Base-by-base conservation (phyloP, 371 early-diverging fungal species). In the Mucor irregularis region DNA sequence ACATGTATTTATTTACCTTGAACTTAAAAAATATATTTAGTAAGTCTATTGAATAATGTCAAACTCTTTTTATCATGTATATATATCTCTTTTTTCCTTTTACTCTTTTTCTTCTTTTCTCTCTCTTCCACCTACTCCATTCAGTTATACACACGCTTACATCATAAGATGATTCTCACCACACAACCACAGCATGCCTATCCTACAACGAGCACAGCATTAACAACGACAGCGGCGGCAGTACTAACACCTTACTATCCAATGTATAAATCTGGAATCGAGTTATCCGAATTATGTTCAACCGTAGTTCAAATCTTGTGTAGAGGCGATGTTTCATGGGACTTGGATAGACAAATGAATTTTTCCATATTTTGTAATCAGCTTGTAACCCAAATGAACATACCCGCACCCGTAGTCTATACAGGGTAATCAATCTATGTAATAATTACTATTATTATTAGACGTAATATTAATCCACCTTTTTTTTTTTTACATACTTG, bases 401-500 rank as follows among this genome's bases (percentile, higher is more conserved):
- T 59, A 33, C 51, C 64, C 10, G 25, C 46, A 34, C 33, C 64
- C 1, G 68, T 71, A 8, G 57, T 67, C 1, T 71, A 68, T 39
- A 64, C 71, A 29, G 62, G 71, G 71, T 68, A 56, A 52, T 28
- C 26, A 37, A 2, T 2, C 11, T 17, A 9, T 29, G 10, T 30
- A 29, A 5, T n/a, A 22, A 29, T 30, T 46, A 30, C 17, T 22
- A 46, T 29, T 21, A 46, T 13, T 24, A 21, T 34, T 31, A 26
- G 26, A 29, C 10, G 10, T 3, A 21, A 30, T 29, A 6, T 33
- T 28, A 24, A 28, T 46, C n/a, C 14, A 17, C 19, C 24, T 24
- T 25, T 14, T 34, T 31, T 22, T 33, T 10, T 25, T 35, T 24
- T n/a, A 6, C 10, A 5, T 28, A 44, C n/a, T 40, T 40, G 5